Evolutionary conservation across 192 early-diverging fungal species (phyloP).

Genomic region (Linderina pennispora): DNA sequence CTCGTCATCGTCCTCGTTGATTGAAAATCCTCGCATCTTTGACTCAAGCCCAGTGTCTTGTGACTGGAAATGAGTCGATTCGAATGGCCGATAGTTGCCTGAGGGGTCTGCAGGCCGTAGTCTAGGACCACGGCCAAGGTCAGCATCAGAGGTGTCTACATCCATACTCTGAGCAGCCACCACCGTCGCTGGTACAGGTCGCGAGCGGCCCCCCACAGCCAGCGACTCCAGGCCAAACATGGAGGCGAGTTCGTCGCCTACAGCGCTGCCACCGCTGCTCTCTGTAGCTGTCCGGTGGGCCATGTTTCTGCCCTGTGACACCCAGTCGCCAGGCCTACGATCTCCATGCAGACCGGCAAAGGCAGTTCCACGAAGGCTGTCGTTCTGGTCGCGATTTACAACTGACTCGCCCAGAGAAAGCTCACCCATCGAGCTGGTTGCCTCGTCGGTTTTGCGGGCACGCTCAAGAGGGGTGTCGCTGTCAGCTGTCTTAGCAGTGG

Average conservation of each 20-base stretch:
- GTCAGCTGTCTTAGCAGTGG: no score
- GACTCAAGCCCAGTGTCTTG: conserved; percentile 27
- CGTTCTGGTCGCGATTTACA: conserved; percentile 41
- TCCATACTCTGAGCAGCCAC: conserved; percentile 11
- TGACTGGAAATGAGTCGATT: conserved; percentile 13
- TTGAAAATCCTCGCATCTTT: conserved; percentile 31
- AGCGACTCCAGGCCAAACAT: conserved; percentile 11
- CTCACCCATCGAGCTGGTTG: conserved; percentile 17
- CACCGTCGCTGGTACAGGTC: background rate
- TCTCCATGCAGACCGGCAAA: conserved; percentile 3
- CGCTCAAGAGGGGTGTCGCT: background rate
- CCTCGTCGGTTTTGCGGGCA: conserved; percentile 1
- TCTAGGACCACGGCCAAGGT: no score
- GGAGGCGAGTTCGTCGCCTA: background rate
- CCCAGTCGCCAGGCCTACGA: background rate
- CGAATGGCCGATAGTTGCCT: no score
- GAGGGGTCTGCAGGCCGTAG: no score
- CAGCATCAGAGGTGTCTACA: no score
- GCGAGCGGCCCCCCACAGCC: conserved; percentile 1
- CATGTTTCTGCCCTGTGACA: background rate
- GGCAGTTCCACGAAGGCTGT: conserved; percentile 7
- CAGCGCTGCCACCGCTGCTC: no score
- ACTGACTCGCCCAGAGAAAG: conserved; percentile 38
- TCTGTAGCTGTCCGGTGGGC: background rate
- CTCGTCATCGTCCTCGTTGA: conserved; percentile 19